Evolutionary conservation across 345 rosid species (phyloP).

Genomic region (Syzygium aqueum): DNA sequence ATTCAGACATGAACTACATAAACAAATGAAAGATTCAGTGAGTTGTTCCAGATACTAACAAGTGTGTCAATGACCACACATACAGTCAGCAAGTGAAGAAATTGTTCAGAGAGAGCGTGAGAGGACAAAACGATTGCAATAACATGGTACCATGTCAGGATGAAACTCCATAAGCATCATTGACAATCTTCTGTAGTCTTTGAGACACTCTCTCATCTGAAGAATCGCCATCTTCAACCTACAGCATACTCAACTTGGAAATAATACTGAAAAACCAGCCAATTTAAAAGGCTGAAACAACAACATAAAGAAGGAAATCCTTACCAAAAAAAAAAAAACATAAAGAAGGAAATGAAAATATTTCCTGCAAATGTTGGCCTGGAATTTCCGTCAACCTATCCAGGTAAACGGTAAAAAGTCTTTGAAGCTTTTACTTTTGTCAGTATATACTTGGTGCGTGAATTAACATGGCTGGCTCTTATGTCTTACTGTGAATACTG

Average conservation of each 20-base stretch:
- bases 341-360: not conserved
- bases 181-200: slow-evolving; percentile 21
- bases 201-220: slow-evolving; percentile 19
- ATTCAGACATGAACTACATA: not conserved
- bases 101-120: not conserved
- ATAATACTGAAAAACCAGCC: not conserved
- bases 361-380: not conserved
- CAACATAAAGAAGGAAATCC: not conserved
- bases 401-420: not conserved
- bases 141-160: not conserved
- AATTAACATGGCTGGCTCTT: not conserved
- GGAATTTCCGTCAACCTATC: not conserved
- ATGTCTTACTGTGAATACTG: not conserved
- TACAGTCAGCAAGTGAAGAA: not conserved
- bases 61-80: not conserved
- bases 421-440: not conserved
- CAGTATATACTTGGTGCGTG: not conserved
- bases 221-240: slow-evolving; percentile 15
- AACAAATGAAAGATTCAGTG: not conserved
- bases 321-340: no score
- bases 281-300: not conserved
- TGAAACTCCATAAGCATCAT: slow-evolving; percentile 6
- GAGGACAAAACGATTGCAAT: not conserved
- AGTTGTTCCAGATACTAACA: not conserved
- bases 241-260: not conserved